Base-by-base conservation (phyloP, 2,329 filamentous ascomycete species). In the Nigrospora oryzae region DNA sequence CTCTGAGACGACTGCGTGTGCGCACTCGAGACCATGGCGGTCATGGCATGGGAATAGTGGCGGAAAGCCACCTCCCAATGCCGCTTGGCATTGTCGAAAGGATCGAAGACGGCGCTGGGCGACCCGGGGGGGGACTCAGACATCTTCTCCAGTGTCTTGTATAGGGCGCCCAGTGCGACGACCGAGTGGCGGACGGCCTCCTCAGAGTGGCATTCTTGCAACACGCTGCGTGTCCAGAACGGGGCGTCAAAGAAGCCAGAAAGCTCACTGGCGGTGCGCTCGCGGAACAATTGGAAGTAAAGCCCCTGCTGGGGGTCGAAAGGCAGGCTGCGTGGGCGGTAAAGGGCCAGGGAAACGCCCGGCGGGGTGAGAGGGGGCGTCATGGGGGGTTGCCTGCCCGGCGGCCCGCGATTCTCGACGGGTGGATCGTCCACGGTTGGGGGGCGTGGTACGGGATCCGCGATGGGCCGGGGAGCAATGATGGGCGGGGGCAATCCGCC, bases 241-340 rank as follows among this genome's bases (percentile, higher is more conserved):
- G 73, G 68, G 16, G 73, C 76, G 55, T 84, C 77, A 49, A 85
- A 85, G 56, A 81, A 84, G 12, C 82, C 81, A 0, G 81, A 83
- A 7, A 85, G 64, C 53, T 83, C 79, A 39, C 65, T 74, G 2
- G 80, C 77, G 0, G 82, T 83, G 37, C 77, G 76, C 23, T 73
- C 66, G 36, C 74, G 73, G 53, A 84, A 84, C 12, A 83, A 63
- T 46, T 79, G 71, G 54, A 83, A 83, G 53, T 83, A 83, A 40
- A 73, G 70, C 15, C 67, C 69, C 49, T 84, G 79, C 40, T 68
- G 64, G 5, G 68, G 62, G 43, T 66, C 63, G 30, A 82, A 70
- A 8, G 70, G 63, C n/a, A 79, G 61, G 17, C 58, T 63, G 17
- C 35, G 63, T 10, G 74, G 73, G 39, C 67, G 67, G 53, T 70